phyloP scores from a whole-genome alignment of 345 rosid species.

The Citrus cavaleriei region DNA sequence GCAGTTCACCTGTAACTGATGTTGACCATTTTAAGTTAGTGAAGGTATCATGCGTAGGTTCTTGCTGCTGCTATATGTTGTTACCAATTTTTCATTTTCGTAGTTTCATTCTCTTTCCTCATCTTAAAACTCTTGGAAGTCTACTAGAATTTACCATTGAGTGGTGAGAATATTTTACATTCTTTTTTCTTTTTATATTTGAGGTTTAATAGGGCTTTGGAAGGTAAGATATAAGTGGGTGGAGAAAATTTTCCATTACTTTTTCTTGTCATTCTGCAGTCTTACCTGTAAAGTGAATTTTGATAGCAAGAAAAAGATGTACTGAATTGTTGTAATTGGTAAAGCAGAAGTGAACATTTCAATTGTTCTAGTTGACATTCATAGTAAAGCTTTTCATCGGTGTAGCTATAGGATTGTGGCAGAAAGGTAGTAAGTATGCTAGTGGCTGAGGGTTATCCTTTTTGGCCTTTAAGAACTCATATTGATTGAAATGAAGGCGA shows the following conservation, averaged over 20 bases:
- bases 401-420: background rate
- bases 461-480: background rate
- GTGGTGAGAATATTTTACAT: conserved; percentile 43
- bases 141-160: conserved; percentile 25
- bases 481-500: background rate
- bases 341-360: conserved; percentile 27
- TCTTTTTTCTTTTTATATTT: conserved; percentile 16
- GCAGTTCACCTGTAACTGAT: conserved; percentile 43
- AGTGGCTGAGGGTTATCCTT: background rate
- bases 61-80: conserved; percentile 32
- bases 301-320: conserved; percentile 50
- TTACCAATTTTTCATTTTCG: conserved; percentile 24
- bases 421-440: background rate
- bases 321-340: conserved; percentile 55
- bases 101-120: conserved; percentile 19
- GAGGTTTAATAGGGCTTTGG: conserved; percentile 30
- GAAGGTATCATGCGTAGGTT: conserved; percentile 44
- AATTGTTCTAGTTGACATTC: conserved; percentile 23
- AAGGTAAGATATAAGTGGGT: conserved; percentile 40
- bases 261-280: conserved; percentile 19
- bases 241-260: conserved; percentile 26
- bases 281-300: conserved; percentile 67
- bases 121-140: conserved; percentile 21
- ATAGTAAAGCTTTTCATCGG: background rate
- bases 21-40: conserved; percentile 39